phyloP scores from a whole-genome alignment of 1,284 basidiomycete species.

The Gymnopus androsaceus region DNA sequence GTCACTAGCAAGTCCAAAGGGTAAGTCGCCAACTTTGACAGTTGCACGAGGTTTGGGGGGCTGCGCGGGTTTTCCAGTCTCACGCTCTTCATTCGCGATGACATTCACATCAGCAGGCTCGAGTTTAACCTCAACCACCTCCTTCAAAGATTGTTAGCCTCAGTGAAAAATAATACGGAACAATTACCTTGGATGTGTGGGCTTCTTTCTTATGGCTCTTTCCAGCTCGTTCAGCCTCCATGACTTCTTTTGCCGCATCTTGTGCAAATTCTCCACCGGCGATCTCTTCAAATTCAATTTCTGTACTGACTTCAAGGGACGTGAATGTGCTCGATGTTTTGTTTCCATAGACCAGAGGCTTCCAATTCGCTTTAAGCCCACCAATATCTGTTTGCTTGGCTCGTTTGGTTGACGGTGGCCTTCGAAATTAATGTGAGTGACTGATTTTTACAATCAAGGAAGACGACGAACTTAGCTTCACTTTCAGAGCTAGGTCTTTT shows the following conservation, averaged over 20 bases:
- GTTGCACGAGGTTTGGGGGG: background rate
- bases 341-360: background rate
- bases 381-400: background rate
- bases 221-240: background rate
- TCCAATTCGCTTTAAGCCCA: background rate
- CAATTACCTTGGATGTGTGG: background rate
- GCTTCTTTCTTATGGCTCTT: background rate
- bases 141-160: background rate
- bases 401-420: background rate
- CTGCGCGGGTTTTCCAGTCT: background rate
- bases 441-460: background rate
- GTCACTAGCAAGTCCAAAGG: background rate
- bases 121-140: background rate
- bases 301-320: background rate
- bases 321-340: background rate
- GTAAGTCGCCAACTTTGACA: background rate
- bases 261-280: background rate
- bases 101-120: background rate
- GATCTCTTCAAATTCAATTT: background rate
- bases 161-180: background rate
- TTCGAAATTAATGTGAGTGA: background rate
- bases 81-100: slow-evolving; percentile 1
- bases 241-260: background rate
- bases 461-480: background rate
- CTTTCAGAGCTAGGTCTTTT: background rate